These are phyloP conservation scores for Aphanomyces euteiches DNA, from an alignment of 352 stramenopile genomes.

Conservation along the genomic window DNA sequence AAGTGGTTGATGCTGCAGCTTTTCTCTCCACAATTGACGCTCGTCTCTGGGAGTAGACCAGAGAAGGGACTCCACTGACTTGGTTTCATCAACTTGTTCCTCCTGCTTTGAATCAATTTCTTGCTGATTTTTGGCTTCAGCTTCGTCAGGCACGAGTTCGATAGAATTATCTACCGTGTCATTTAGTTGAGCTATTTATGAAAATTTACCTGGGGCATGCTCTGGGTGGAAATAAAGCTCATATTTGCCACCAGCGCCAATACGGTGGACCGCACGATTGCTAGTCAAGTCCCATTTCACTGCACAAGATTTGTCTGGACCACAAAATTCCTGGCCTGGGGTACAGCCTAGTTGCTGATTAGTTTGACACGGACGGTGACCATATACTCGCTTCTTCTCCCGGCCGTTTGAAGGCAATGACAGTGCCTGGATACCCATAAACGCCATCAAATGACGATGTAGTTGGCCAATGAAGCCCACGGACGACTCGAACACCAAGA, in stretches of 20 bases:
- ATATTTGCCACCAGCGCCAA: background rate
- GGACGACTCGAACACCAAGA: background rate
- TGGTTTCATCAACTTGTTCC: background rate
- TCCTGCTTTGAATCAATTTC: background rate
- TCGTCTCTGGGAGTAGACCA: background rate
- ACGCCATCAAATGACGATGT: conserved; percentile 14
- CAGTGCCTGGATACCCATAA: conserved; percentile 7
- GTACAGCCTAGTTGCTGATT: no score
- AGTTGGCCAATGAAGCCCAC: conserved; percentile 4
- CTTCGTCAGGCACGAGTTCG: background rate
- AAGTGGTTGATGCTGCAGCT: background rate
- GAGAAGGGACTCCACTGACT: background rate
- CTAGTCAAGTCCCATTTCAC: conserved; percentile 21
- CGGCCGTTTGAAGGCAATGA: conserved; percentile 4
- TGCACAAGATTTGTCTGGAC: conserved; percentile 7
- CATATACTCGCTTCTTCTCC: background rate
- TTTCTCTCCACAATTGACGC: background rate
- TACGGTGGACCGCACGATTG: conserved; percentile 3
- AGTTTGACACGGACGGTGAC: background rate
- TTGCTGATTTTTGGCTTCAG: background rate
- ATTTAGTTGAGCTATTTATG: no score
- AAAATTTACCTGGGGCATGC: conserved; percentile 4
- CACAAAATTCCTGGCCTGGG: background rate
- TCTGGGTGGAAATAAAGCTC: conserved; percentile 18
- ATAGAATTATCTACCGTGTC: no score